phyloP scores from a whole-genome alignment of 2,329 filamentous ascomycete species.

The Ascochyta clinopodiicola region DNA sequence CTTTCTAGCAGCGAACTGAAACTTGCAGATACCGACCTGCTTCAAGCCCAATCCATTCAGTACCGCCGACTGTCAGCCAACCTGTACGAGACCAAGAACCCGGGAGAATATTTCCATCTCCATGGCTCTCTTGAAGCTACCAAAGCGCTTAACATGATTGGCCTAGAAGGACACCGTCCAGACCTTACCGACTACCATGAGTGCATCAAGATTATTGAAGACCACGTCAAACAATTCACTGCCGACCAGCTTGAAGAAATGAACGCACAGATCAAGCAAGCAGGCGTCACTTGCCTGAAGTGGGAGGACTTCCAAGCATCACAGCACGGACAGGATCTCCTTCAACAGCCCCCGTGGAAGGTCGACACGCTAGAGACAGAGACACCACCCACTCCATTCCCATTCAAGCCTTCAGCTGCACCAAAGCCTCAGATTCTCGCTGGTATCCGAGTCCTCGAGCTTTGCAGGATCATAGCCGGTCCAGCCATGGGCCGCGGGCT shows the following conservation, averaged over 20 bases:
- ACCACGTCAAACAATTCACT: conserved; percentile 51
- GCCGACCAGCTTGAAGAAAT: conserved; percentile 50
- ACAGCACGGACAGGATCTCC: conserved; percentile 50
- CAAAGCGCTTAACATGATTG: conserved; percentile 73
- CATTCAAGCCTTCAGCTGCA: conserved; percentile 48
- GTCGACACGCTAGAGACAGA: conserved; percentile 59
- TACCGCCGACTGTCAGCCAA: conserved; percentile 78
- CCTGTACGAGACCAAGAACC: conserved; percentile 70
- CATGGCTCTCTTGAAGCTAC: conserved; percentile 77
- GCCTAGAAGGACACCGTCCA: conserved; percentile 66
- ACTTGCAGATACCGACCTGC: conserved; percentile 71
- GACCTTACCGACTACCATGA: conserved; percentile 60
- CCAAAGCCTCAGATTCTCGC: conserved; percentile 52
- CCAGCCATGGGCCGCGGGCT: conserved; percentile 74
- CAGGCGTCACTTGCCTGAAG: conserved; percentile 51
- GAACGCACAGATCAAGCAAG: conserved; percentile 51
- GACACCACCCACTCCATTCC: conserved; percentile 59
- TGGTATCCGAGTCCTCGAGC: conserved; percentile 75
- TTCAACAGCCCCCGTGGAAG: conserved; percentile 53
- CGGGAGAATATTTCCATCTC: conserved; percentile 75
- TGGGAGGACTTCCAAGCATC: conserved; percentile 51
- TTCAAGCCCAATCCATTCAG: conserved; percentile 72
- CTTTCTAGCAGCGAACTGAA: conserved; percentile 18
- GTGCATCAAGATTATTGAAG: conserved; percentile 50
- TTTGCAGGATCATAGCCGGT: conserved; percentile 77